These are phyloP conservation scores for Acanthamoeba comandoni DNA, from an alignment of 208 protist species.

Conservation along the genomic window DNA sequence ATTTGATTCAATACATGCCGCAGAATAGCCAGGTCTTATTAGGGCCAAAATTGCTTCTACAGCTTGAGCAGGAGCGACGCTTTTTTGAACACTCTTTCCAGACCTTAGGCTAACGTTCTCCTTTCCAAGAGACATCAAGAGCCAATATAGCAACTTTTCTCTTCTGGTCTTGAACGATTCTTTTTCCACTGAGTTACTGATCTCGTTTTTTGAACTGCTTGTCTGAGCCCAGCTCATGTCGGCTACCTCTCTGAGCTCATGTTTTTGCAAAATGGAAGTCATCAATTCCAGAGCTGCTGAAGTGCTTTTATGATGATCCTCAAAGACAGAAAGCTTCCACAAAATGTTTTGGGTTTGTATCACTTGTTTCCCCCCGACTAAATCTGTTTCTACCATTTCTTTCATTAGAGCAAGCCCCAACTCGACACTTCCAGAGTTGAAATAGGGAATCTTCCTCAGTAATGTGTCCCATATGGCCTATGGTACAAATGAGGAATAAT, in stretches of 20 bases:
- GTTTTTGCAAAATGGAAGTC: conserved; percentile 14
- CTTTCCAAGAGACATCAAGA: no score
- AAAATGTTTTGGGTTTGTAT: conserved; percentile 21
- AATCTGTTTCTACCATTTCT: conserved; percentile 46
- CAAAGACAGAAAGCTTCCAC: conserved; percentile 40
- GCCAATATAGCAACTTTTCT: no score
- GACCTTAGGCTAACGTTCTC: no score
- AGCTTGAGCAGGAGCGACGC: no score
- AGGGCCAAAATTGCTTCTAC: no score
- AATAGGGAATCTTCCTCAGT: conserved; percentile 12
- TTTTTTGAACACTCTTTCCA: no score
- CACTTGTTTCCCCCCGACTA: conserved; percentile 43
- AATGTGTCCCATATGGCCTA: conserved; percentile 35
- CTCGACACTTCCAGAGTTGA: conserved; percentile 14
- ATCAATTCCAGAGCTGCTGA: conserved; percentile 50
- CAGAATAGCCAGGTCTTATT: no score
- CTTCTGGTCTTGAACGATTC: no score
- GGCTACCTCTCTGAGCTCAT: conserved; percentile 41
- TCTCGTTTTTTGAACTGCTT: no score
- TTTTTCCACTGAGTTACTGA: no score
- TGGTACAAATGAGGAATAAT: neutral
- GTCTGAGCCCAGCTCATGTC: no score
- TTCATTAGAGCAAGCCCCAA: conserved; percentile 63
- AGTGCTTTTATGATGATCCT: conserved; percentile 8
- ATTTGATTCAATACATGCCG: no score